Evolutionary conservation across 2,329 filamentous ascomycete genomes (phyloP), one percentile per base, ranked within the genome.

Genomic region (Trichoderma citrinoviride): DNA sequence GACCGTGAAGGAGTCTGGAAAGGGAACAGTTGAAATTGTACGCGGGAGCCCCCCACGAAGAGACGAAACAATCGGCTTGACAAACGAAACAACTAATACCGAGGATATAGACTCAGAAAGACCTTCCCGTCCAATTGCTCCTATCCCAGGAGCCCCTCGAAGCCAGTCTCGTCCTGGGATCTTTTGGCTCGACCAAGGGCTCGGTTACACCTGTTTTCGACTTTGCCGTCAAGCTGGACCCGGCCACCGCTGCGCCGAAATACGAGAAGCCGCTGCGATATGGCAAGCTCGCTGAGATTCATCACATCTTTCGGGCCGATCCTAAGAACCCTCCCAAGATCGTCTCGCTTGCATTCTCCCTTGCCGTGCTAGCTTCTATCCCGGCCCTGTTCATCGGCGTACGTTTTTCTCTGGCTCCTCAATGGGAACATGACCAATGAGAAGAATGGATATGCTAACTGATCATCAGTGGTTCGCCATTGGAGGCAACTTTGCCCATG

Each of bases 281-380:
- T 78, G 90, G 90, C 74, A 91, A 92, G 80, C 86, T 88, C 70
- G 81, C 87, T 10, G 90, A 96, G 78, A 97, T 99, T 75, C 86
- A 92, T 80, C 95, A 99, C 81, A 91, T 90, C 72, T 99, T 98
- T 87, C 88, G 87, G 68, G 78, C 83, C 15, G 92, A 94, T 72
- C 87, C 93, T 50, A 86, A 85, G 77, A 97, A 87, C 77, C 93
- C 93, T 23, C 91, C 92, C 53, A 87, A 88, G 77, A 75, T 95
- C 67, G 85, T 98, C 68, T 94, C 91, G 2, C 73, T 95, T 56
- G 81, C 90, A 65, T 98, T 98, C 74, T 82, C 88, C 5, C 80
- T 88, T 8, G 87, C 89, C 40, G 88, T 97, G 1, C 70, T 91
- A 41, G 90, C 86, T 49, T 86, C 91, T 2, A 77, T 98, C 21